These are phyloP conservation scores for Penicillium cinerascens DNA, from an alignment of 495 filamentous ascomycete genomes.

Conservation along the genomic window DNA sequence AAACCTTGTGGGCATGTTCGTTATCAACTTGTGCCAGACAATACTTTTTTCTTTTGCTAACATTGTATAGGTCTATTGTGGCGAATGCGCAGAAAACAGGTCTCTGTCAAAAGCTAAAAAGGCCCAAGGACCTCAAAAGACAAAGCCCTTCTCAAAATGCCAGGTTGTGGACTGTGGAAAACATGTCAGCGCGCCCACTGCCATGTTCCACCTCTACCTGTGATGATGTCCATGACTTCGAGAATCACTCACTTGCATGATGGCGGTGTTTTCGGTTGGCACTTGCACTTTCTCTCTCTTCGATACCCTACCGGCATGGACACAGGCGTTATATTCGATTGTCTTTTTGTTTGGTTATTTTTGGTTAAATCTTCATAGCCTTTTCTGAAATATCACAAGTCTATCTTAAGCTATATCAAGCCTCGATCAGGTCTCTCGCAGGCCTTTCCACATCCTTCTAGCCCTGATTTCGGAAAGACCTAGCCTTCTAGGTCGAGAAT, in stretches of 20 bases:
- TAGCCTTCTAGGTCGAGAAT: background rate
- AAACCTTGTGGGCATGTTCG: conserved; percentile 76
- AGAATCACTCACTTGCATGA: conserved; percentile 15
- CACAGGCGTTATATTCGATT: conserved; percentile 14
- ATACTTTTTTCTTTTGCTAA: conserved; percentile 6
- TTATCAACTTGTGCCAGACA: conserved; percentile 6
- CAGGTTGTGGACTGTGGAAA: conserved; percentile 48
- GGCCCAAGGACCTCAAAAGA: conserved; percentile 12
- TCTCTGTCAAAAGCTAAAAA: conserved; percentile 37
- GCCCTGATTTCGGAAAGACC: background rate
- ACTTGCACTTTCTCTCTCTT: conserved; percentile 7
- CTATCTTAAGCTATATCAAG: too few relatives aligned
- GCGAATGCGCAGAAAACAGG: conserved; percentile 58
- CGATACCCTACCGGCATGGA: conserved; percentile 29
- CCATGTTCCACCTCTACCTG: conserved; percentile 50
- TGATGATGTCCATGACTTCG: conserved; percentile 21
- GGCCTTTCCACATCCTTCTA: background rate
- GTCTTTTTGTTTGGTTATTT: background rate
- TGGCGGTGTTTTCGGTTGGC: conserved; percentile 9
- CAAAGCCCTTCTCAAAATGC: conserved; percentile 48
- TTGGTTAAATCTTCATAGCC: background rate
- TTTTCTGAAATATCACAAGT: background rate
- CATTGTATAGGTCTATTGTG: conserved; percentile 62
- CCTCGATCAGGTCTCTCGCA: background rate
- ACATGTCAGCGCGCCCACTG: conserved; percentile 28